Base-by-base conservation (phyloP, 768 basidiomycete species). In the Trametes cinnabarina region DNA sequence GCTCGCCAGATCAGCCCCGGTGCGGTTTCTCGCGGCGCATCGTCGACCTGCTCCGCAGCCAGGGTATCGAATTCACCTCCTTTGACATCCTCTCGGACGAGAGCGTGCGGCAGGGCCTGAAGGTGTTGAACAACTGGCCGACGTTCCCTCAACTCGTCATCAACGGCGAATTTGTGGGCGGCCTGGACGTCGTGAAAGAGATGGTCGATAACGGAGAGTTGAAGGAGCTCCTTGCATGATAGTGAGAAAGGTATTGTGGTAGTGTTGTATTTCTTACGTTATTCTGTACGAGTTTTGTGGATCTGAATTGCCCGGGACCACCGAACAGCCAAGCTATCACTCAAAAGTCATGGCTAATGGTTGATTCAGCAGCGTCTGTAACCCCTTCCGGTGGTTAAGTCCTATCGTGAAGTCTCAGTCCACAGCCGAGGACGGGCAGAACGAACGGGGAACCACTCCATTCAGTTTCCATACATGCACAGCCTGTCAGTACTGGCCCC, bases 121-220 rank as follows among this genome's bases (percentile, higher is more conserved):
- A 81, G 73, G 75, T 74, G 65, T 66, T 84, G 56, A 85, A 85
- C 65, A 76, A 83, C 63, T 85, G 84, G 84, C 84, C 84, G 28
- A 86, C 81, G 9, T 82, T 78, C 72, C 81, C 81, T 3, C 72
- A 79, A 78, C 71, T 96, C 20, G 88, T 94, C 62, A 77, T 94
- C 49, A 84, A 91, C 3, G 95, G 97, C 20, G 93, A 98, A 70
- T 80, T 99, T 17, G 86, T 97, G 15, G 96, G 96, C n/a, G 96
- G 96, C 4, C 73, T 98, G 50, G 96, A 99, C 69, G 87, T 98
- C 50, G 82, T 95, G 22, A 82, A 85, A 70, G 96, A 98, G 75
- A 90, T 95, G 90, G 82, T 82, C 14, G 82, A 87, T 30, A 86
- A 68, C 57, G 92, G 88, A 20, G 94, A 97, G 73, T 81, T 95